A percentile compares a stretch with the other conserved stretches of the same genome.
phyloP scores from a whole-genome alignment of 2,329 filamentous ascomycete genomes.

The Phoma sp. region DNA sequence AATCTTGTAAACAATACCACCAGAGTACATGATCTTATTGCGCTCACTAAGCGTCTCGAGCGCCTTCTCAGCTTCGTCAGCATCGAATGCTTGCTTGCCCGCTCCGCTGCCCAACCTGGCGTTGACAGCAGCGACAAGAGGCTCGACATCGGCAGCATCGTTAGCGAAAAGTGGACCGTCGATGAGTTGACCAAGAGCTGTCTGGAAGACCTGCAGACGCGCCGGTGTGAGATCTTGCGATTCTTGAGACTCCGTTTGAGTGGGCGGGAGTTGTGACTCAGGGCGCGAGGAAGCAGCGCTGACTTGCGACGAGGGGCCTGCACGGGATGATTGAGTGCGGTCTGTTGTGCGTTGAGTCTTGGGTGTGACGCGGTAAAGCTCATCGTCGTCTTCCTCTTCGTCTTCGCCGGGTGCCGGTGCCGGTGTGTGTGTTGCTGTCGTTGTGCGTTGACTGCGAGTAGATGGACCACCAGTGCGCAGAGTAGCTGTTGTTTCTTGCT shows the following conservation, averaged over 20 bases:
- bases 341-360: slow-evolving; percentile 52
- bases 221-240: slow-evolving; percentile 62
- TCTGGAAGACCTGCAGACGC: slow-evolving; percentile 77
- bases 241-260: slow-evolving; percentile 54
- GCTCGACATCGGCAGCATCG: slow-evolving; percentile 78
- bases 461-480: slow-evolving; percentile 49
- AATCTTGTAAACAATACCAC: slow-evolving; percentile 59
- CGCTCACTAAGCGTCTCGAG: slow-evolving; percentile 78
- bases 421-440: slow-evolving; percentile 36
- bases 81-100: slow-evolving; percentile 67
- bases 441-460: slow-evolving; percentile 42
- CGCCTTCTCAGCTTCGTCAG: slow-evolving; percentile 76
- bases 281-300: slow-evolving; percentile 83
- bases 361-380: slow-evolving; percentile 61
- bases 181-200: slow-evolving; percentile 81
- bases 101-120: slow-evolving; percentile 65
- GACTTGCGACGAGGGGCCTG: slow-evolving; percentile 61
- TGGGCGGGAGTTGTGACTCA: slow-evolving; percentile 70
- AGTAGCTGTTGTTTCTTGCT: slow-evolving; percentile 34
- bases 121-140: slow-evolving; percentile 82
- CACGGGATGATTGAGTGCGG: slow-evolving; percentile 40
- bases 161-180: slow-evolving; percentile 84
- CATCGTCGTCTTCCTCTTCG: slow-evolving; percentile 62
- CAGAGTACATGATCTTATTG: slow-evolving; percentile 82
- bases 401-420: slow-evolving; percentile 45